These are phyloP conservation scores for Areca catechu DNA, from an alignment of 176 grass and related monocot species.

Conservation along the genomic window DNA sequence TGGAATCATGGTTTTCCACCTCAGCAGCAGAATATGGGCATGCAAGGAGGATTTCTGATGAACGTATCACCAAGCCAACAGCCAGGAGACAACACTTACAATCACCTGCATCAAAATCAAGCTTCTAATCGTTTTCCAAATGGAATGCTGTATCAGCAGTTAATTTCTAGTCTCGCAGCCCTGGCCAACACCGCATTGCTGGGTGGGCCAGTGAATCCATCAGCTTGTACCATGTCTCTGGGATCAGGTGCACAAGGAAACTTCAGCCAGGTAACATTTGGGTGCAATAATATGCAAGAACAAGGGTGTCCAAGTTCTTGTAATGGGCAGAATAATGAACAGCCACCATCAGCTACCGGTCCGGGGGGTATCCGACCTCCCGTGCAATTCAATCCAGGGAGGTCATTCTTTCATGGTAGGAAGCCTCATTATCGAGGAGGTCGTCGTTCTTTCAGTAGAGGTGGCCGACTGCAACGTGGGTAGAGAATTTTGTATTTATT, in stretches of 20 bases:
- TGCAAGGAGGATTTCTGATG: constrained; percentile 37
- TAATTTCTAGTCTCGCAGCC: constrained; percentile 22
- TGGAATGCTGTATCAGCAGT: constrained; percentile 32
- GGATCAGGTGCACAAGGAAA: constrained; percentile 26
- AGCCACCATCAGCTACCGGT: not conserved
- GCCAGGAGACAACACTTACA: constrained; percentile 23
- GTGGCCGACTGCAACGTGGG: not conserved
- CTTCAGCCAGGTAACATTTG: constrained; percentile 27
- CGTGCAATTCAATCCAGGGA: constrained; percentile 38
- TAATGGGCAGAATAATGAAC: constrained; percentile 22
- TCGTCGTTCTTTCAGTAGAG: constrained; percentile 36
- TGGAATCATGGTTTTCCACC: too few species aligned
- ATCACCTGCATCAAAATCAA: constrained; percentile 38
- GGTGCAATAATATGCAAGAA: constrained; percentile 10
- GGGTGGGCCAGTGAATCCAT: constrained; percentile 21
- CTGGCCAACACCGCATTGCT: constrained; percentile 15
- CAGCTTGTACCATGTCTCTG: constrained; percentile 15
- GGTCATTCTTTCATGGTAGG: constrained; percentile 35
- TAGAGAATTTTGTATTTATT: too few species aligned
- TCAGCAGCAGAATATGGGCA: constrained; percentile 26
- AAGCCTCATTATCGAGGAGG: constrained; percentile 40
- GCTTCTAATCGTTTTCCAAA: constrained; percentile 29
- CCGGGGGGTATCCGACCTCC: constrained; percentile 8
- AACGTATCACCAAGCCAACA: constrained; percentile 39
- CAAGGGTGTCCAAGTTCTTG: constrained; percentile 2